Base-by-base conservation (phyloP, 768 basidiomycete species). In the Leccinellum albellum region DNA sequence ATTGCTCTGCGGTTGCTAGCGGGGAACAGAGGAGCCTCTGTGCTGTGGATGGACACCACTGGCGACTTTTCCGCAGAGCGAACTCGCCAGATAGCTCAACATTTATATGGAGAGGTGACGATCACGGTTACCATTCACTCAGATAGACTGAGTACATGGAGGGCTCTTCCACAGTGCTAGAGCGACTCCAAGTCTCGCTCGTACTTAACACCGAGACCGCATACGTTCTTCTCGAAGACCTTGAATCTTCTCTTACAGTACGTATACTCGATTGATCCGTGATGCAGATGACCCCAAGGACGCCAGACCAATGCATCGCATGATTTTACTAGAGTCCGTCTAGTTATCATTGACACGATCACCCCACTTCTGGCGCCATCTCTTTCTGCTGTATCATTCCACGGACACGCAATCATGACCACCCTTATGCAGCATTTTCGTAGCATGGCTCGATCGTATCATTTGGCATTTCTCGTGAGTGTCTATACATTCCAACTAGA, bases 351-450 rank as follows among this genome's bases (percentile, higher is more conserved):
- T 29, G 89, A 91, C 65, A 66, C 77, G 17, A 73, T 90, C 40
- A 87, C 89, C 2, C 75, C 85, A 15, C 75, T 91, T 24, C 66
- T 91, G 13, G 79, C 81, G 9, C 84, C 87, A 1, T 72, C 80
- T 45, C 75, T 91, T 21, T 88, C 81, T 62, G 82, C 81, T 0
- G 75, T 82, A 3, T 86, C 89, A 4, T 81, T 87, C 3, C 83
- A 89, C 73, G 89, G 90, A 5, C 89, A 92, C 66, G 85, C 88
- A 0, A 72, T 81, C 17, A 90, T 91, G 88, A 80, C 79, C 0
- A 78, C 79, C 3, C 82, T 91, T 55, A 89, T 91, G 85, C 80
- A 78, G 2, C 79, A 84, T 52, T 76, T 91, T 24, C 80, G 83
- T 49, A 62, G 66, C 1, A 68, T 84, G 31, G 77, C 85, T 6